Evolutionary conservation across 352 stramenopile genomes (phyloP).

Genomic region (Phytophthora agathidicida): DNA sequence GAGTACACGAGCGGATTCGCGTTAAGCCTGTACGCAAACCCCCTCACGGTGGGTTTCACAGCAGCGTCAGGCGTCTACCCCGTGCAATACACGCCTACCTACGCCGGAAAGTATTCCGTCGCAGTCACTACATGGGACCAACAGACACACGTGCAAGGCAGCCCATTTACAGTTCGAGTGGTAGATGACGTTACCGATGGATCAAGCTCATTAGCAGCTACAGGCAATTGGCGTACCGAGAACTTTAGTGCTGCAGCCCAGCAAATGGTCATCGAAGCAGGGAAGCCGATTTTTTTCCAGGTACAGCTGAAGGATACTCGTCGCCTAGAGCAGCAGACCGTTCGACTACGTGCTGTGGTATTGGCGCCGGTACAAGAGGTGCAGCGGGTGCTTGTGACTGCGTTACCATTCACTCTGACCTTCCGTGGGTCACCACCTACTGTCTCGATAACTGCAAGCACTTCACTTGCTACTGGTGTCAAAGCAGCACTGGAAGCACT

Average conservation of each 20-base stretch:
- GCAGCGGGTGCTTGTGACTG: slow-evolving; percentile 57
- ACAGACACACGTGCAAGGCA: slow-evolving; percentile 82
- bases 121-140: slow-evolving; percentile 81
- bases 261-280: slow-evolving; percentile 58
- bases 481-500: slow-evolving; percentile 76
- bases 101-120: slow-evolving; percentile 90
- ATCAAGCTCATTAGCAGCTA: slow-evolving; percentile 70
- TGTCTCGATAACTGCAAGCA: slow-evolving; percentile 37
- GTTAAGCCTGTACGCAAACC: slow-evolving; percentile 48
- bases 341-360: slow-evolving; percentile 64
- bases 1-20: slow-evolving; percentile 60
- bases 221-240: slow-evolving; percentile 74
- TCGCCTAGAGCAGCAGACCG: slow-evolving; percentile 67
- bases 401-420: slow-evolving; percentile 48
- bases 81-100: slow-evolving; percentile 91
- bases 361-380: slow-evolving; percentile 55
- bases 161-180: slow-evolving; percentile 88
- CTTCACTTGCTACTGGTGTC: slow-evolving; percentile 50
- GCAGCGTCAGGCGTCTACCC: slow-evolving; percentile 88
- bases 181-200: slow-evolving; percentile 71
- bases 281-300: slow-evolving; percentile 72
- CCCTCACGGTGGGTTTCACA: slow-evolving; percentile 53
- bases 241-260: slow-evolving; percentile 57
- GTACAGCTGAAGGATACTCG: slow-evolving; percentile 92
- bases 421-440: slow-evolving; percentile 62